Percentiles rank a stretch among this genome's conserved stretches.
phyloP scores from a whole-genome alignment of 106 monocot genomes.

The Xerophyta viscosa region DNA sequence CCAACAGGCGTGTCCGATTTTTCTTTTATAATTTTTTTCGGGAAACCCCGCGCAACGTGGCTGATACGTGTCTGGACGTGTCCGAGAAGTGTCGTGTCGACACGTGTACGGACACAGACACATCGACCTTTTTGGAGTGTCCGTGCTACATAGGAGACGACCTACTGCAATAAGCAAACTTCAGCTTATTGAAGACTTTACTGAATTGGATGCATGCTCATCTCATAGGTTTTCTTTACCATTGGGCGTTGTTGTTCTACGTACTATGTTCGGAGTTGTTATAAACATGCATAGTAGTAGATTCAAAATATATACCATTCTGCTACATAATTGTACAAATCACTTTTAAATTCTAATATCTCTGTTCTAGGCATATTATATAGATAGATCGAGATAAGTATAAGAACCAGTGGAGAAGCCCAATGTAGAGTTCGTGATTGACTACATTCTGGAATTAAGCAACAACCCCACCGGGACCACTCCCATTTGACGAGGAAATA shows the following conservation, averaged over 20 bases:
- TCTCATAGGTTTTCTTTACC: slow-evolving; percentile 17
- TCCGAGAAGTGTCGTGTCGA: no score
- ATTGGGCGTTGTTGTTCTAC: not conserved
- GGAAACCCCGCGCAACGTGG: no score
- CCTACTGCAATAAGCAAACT: slow-evolving; percentile 21
- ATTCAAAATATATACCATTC: not conserved
- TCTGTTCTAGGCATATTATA: slow-evolving; percentile 26
- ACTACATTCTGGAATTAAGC: slow-evolving; percentile 31
- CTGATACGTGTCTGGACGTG: no score
- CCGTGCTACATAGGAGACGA: slow-evolving; percentile 25
- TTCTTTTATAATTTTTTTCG: no score
- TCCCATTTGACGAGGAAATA: slow-evolving; percentile 30
- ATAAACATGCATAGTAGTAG: not conserved
- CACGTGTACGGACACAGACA: no score
- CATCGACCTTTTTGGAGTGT: no score
- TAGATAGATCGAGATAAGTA: slow-evolving; percentile 27
- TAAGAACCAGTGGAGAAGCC: slow-evolving; percentile 26
- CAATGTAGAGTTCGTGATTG: slow-evolving; percentile 27
- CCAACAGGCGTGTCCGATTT: no score
- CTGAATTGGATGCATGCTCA: slow-evolving; percentile 48
- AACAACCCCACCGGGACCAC: slow-evolving; percentile 26
- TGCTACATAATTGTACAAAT: not conserved
- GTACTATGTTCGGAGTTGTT: not conserved
- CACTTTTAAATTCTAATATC: not conserved
- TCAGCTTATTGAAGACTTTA: slow-evolving; percentile 28